Base-by-base conservation (phyloP, 495 filamentous ascomycete genomes). In the Neurospora sp. region DNA sequence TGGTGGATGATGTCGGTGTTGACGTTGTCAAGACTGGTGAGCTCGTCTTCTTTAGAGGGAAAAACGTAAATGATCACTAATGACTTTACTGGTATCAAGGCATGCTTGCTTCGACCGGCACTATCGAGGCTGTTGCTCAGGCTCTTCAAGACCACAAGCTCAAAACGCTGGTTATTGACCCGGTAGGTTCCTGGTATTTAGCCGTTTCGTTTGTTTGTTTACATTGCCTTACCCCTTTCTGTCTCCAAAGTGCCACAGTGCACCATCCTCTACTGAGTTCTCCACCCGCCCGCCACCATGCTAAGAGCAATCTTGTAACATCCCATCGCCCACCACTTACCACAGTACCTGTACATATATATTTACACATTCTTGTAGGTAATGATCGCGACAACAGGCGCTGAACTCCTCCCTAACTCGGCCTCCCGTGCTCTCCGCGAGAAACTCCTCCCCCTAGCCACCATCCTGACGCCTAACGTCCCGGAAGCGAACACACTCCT, bases 1-100 rank as follows among this genome's bases (percentile, higher is more conserved):
- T 90, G 24, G 83, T 97, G 15, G 88, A 89, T 10, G 95, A 98
- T 84, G 88, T 99, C 74, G 92, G 92, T 1, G 90, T 91, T 8
- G 93, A 97, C 84, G 93, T 96, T 70, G 90, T 99, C 74, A 99
- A 99, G 81, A 92, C 92, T 37, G 95, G 94, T 96, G 83, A 76
- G 83, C 80, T 70, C 45, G 10, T 40, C 43, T 45, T 69, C 8
- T 31, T 5, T 42, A 34, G 28, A 62, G 31, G 4, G 3, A 34
- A 11, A 28, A 43, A 10, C 34, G 69, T 38, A 9, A 19, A 28
- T 21, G 21, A 43, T 11, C 34, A 19, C 34, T 40, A 69, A n/a
- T n/a, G 59, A 38, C 34, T 42, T 42, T 10, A 38, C 10, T 74
- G n/a, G 40, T 31, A 19, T 7, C 34, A 45, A 97, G 94, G 95